phyloP scores from a whole-genome alignment of 2,329 filamentous ascomycete species.

The Trichoderma brevicompactum region DNA sequence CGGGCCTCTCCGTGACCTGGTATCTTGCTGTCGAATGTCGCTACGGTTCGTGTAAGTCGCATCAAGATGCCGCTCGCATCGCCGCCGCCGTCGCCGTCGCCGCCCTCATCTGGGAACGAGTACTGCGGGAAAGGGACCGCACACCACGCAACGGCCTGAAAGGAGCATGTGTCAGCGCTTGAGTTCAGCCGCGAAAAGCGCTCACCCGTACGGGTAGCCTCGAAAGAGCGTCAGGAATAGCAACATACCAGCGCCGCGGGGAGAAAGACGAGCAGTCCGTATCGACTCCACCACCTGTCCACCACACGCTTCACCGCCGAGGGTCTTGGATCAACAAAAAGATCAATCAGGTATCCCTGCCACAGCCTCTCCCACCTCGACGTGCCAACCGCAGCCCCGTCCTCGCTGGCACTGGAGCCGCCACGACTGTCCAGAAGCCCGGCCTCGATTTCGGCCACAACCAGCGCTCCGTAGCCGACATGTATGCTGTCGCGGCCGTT shows the following conservation, averaged over 20 bases:
- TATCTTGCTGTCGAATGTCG: slow-evolving; percentile 40
- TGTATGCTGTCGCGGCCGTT: slow-evolving; percentile 57
- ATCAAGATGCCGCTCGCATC: not conserved
- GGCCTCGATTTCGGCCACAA: slow-evolving; percentile 50
- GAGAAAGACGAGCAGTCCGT: slow-evolving; percentile 63
- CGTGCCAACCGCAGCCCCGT: slow-evolving; percentile 42
- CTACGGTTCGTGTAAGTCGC: not conserved
- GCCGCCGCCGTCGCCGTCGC: slow-evolving; percentile 39
- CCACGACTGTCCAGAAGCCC: slow-evolving; percentile 37
- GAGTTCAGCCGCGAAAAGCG: not conserved
- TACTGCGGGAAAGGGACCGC: slow-evolving; percentile 69
- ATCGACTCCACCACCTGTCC: slow-evolving; percentile 67
- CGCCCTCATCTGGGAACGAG: slow-evolving; percentile 50
- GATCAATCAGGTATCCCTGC: slow-evolving; percentile 50
- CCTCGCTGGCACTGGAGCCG: slow-evolving; percentile 35
- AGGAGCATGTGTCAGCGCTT: slow-evolving; percentile 11
- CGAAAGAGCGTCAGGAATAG: not conserved
- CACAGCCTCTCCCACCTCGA: slow-evolving; percentile 43
- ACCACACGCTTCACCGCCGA: slow-evolving; percentile 61
- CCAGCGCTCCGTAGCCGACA: slow-evolving; percentile 59
- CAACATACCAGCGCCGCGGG: slow-evolving; percentile 62
- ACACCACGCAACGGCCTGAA: slow-evolving; percentile 67
- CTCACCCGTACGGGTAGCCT: not conserved
- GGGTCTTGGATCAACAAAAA: slow-evolving; percentile 66
- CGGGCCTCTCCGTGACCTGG: slow-evolving; percentile 67